Evolutionary conservation across 768 basidiomycete species (phyloP).

Genomic region (Mycena epipterygia): DNA sequence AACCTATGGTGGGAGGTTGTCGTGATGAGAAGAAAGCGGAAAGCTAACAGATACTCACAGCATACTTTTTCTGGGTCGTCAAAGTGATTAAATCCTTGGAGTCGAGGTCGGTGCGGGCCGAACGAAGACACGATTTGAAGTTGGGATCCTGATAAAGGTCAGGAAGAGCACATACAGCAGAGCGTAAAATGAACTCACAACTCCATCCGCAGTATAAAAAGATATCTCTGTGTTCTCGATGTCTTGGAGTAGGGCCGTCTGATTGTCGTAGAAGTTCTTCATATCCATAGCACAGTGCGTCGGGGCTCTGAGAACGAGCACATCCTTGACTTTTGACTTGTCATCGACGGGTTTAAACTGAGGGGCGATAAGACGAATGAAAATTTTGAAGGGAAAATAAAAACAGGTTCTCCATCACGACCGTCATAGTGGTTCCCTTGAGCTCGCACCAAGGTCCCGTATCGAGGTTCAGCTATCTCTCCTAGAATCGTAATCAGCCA

Average conservation of each 20-base stretch:
- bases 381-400: no score
- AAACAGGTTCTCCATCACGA: background rate
- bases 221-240: background rate
- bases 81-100: background rate
- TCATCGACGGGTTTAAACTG: conserved; percentile 18
- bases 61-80: background rate
- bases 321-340: conserved; percentile 11
- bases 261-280: background rate
- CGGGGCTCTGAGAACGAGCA: background rate
- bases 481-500: no score
- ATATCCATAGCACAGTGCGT: background rate
- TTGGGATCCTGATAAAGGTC: background rate
- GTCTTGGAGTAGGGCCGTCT: background rate
- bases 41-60: background rate
- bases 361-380: background rate
- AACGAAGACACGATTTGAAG: background rate
- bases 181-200: no score
- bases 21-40: no score
- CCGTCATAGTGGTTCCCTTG: conserved; percentile 3
- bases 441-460: background rate
- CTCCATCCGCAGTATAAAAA: no score
- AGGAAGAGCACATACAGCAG: background rate
- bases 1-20: background rate
- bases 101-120: background rate
- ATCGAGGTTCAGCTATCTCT: background rate